Base-by-base conservation (phyloP, 805 yeast species). In the Myxozyma sirexii region DNA sequence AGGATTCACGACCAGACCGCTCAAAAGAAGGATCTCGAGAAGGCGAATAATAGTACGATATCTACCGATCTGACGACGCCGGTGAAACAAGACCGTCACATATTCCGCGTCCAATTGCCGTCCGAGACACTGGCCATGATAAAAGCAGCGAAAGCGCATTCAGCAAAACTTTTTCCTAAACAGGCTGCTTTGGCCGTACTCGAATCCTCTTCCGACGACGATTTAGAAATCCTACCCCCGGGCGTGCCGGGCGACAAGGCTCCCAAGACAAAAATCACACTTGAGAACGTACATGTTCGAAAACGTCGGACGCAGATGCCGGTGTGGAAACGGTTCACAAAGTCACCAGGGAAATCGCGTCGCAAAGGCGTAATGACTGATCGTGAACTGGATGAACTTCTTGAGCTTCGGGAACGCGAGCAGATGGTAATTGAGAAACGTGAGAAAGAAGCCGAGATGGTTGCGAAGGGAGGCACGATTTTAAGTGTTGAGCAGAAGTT, bases 401-500 rank as follows among this genome's bases (percentile, higher is more conserved):
- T 58, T 2, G 46, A 37, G 46, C 17, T 19, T 13, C 39, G 54
- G 12, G 48, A 50, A 7, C 38, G 54, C 2, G 62, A 59, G 42
- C 66, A 62, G 42, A 38, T 59, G 6, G 43, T 35, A 15, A 27
- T 27, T 26, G 65, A 60, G 37, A 42, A 31, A 24, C 45, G 39
- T 8, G 61, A 45, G 24, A 23, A 31, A 24, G 4, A 42, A 41
- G 57, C 47, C 4, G 60, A 54, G 44, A 29, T 56, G 41, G 41
- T 37, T 13, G 59, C 52, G 7, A 52, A 33, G 27, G 64, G 64
- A 4, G 58, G 57, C 12, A 48, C 35, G 12, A 33, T 56, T 17
- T 15, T 56, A 26, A 24, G 56, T n/a, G 42, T 35, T 2, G 65
- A 62, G 29, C 59, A 62, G 48, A 51, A 37, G 49, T n/a, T 41